Evolutionary conservation across 805 yeast species (phyloP), one percentile per base, ranked within the genome.

Genomic region (Saccharomyces eubayanus): DNA sequence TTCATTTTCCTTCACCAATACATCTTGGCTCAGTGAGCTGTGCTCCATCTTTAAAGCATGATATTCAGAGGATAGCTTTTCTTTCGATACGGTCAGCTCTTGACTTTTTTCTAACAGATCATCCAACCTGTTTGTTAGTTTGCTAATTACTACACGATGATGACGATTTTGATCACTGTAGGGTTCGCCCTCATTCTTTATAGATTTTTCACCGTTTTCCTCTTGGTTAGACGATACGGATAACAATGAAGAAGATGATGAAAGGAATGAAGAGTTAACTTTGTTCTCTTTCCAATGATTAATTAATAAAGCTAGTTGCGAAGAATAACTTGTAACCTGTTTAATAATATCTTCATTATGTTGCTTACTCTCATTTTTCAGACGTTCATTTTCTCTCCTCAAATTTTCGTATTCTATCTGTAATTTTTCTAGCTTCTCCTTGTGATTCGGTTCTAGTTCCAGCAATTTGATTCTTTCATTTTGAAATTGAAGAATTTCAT

Each of bases 51-150:
- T 71, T 70, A 57, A 55, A 48, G 57, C 50, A 48, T 55, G 53
- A 53, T 55, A 55, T 54, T 78, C 76, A 6, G 67, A 55, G 3
- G 71, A 57, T 3, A 80, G 66, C 14, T 67, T 61, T 27, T 67
- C 66, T 45, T 63, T 65, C 1, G 67, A 59, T 3, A 63, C 49
- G 43, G 73, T 74, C 31, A 74, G 72, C 21, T 70, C 73, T 57
- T 79, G 74, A 55, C 80, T 76, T 21, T 79, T 76, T 14, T 60
- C 58, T 57, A 83, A 61, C 53, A 84, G 69, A 27, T 81, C 81
- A 56, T 82, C 83, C 51, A 85, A 72, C 60, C 83, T 87, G 21
- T 68, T 60, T 53, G 82, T 86, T 52, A 85, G 68, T 56, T 73
- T 73, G 27, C 62, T 51, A 10, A 76, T 74, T 52, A 75, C 65